Percentiles rank a stretch among this genome's conserved stretches.
Conservation (phyloP, 345 rosid genomes). For the Eutrema japonicum region DNA sequence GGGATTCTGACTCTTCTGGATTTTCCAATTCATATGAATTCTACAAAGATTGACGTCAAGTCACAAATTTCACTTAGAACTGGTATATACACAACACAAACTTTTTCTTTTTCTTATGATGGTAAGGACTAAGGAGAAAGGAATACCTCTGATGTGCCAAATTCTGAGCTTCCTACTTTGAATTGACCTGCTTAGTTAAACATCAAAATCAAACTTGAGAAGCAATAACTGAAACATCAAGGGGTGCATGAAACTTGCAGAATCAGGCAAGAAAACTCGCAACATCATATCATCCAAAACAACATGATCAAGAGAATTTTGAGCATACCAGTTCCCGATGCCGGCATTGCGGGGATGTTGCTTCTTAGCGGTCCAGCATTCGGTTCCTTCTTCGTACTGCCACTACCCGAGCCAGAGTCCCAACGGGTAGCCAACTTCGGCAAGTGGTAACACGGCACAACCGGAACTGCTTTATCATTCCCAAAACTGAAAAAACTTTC, state of each 20-base stretch:
- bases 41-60: slow-evolving; percentile 45
- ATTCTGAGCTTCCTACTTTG: slow-evolving; percentile 61
- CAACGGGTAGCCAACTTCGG: not conserved
- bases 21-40: slow-evolving; percentile 57
- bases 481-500: slow-evolving; percentile 66
- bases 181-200: slow-evolving; percentile 49
- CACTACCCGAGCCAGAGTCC: slow-evolving; percentile 37
- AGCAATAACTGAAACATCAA: not conserved
- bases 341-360: slow-evolving; percentile 53
- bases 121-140: slow-evolving; percentile 27
- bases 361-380: slow-evolving; percentile 53
- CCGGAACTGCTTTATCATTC: slow-evolving; percentile 52
- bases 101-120: not conserved
- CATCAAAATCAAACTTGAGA: slow-evolving; percentile 36
- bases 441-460: not conserved
- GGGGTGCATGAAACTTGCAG: not conserved
- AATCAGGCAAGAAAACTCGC: not conserved
- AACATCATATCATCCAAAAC: not conserved
- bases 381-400: slow-evolving; percentile 56
- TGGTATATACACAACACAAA: slow-evolving; percentile 1
- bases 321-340: slow-evolving; percentile 50
- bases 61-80: slow-evolving; percentile 23
- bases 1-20: slow-evolving; percentile 84
- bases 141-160: slow-evolving; percentile 71
- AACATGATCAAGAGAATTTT: not conserved